Base-by-base conservation (phyloP, 2,329 filamentous ascomycete genomes). In the Lithohypha guttulata region DNA sequence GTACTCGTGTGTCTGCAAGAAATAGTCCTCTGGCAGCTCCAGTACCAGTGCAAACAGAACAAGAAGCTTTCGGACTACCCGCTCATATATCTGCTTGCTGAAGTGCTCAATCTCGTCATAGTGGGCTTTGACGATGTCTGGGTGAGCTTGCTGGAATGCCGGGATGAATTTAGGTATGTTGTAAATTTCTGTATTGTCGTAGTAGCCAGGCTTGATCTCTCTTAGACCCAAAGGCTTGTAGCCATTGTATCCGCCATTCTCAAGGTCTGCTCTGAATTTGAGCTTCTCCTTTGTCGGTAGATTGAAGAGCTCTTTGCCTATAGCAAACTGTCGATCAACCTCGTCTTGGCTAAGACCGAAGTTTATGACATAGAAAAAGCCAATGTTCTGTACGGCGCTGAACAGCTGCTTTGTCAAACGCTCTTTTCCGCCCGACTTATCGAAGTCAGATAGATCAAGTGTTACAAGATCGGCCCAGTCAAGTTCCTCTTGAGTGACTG, bases 291-390 rank as follows among this genome's bases (percentile, higher is more conserved):
- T 68, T 0, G 65, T 59, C 0, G 73, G 61, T 1, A 79, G 59
- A 5, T 68, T 53, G 52, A 76, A 76, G 45, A 78, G 63, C 21
- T 68, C 59, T 42, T 71, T 70, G 3, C 66, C 73, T 3, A 79
- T 65, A 9, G 73, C 70, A 49, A 76, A 79, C 48, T 79, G 75
- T 0, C 61, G 57, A 48, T 78, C 68, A 3, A 79, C 64, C 53
- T 75, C 59, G 22, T 72, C 69, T 51, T 76, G 70, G 0, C 57
- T 60, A 2, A 79, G 59, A 15, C 73, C 73, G 44, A 71, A 75
- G 55, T 77, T 75, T 45, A 65, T 69, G 20, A 78, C 66, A 47
- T 78, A 77, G 59, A 78, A 79, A 60, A 78, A 73, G 0, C 53
- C 53, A 34, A 66, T 60, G 22, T 62, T 58, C 33, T 66, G 60